Base-by-base conservation (phyloP, 2,329 filamentous ascomycete species). In the Trichophyton verrucosum region DNA sequence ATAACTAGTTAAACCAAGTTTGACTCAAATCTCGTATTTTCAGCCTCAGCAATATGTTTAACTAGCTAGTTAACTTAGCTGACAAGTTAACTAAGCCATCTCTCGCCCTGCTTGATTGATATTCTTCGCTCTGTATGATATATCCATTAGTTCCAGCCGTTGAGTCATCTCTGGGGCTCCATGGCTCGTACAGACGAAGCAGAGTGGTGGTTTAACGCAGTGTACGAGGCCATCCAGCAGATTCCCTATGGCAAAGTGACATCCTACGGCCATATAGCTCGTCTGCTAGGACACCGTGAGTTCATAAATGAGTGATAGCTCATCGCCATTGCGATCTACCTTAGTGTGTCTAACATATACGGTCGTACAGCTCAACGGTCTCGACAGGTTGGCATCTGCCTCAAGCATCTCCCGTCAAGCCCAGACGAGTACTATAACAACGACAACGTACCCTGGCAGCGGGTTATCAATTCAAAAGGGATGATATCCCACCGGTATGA, bases 361-460 rank as follows among this genome's bases (percentile, higher is more conserved):
- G 27, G 33, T 38, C 15, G n/a, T 44, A 44, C 33, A 89, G 86
- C 86, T 2, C 82, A 89, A 69, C 79, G 87, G 1, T 84, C 86
- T 1, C 83, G 91, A 61, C 92, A 97, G 75, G 91, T 97, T 5
- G 92, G 92, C 59, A 80, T 94, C 55, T 95, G 88, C 73, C 82
- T 97, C 27, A 96, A 96, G 72, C 86, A 96, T 71, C 83, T 97
- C 11, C 83, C 91, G 1, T 64, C 68, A 11, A 69, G 75, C 5
- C 78, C 82, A 61, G 68, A 77, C 0, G 72, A 76, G 0, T 72
- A 76, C 61, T 95, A 87, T 75, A 86, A 96, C 72, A 78, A 81
- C 62, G 78, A 77, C 24, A 96, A 87, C 65, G 92, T 97, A 2
- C 92, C 92, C 0, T 97, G 92, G 92, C 92, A 97, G 77, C 80